phyloP scores from a whole-genome alignment of 352 stramenopile genomes.

The Globisporangium acanthophoron region DNA sequence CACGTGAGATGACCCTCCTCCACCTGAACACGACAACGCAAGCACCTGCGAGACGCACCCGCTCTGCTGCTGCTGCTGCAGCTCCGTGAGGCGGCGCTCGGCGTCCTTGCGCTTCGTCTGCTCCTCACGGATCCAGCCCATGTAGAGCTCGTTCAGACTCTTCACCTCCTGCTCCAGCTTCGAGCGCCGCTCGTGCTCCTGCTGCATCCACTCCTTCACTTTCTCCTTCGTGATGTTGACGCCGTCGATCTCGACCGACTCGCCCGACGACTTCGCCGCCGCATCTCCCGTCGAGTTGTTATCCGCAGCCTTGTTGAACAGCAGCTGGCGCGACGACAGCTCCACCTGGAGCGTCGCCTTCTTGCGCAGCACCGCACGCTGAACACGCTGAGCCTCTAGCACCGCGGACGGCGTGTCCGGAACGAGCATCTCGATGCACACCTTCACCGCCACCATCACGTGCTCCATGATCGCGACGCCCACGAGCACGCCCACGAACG shows the following conservation, averaged over 20 bases:
- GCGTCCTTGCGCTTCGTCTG: conserved; percentile 66
- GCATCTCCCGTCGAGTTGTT: conserved; percentile 1
- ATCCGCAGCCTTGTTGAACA: conserved; percentile 10
- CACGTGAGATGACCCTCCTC: neutral
- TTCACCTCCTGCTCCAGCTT: conserved; percentile 80
- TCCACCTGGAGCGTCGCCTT: conserved; percentile 71
- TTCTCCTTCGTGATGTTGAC: conserved; percentile 34
- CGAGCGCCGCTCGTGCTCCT: conserved; percentile 61
- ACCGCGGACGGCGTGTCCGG: conserved; percentile 61
- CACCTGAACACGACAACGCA: neutral
- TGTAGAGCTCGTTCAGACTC: conserved; percentile 78
- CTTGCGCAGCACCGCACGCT: conserved; percentile 58
- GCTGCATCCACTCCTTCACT: conserved; percentile 61
- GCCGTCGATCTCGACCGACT: conserved; percentile 17
- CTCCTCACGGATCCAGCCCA: conserved; percentile 80
- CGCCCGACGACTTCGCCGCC: neutral
- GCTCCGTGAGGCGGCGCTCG: conserved; percentile 45
- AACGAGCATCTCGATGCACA: conserved; percentile 77
- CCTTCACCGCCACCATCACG: conserved; percentile 70
- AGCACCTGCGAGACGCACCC: conserved; percentile 1
- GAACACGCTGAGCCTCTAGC: conserved; percentile 59
- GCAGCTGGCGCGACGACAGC: conserved; percentile 46
- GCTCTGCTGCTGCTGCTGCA: conserved; percentile 24
- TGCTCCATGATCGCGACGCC: conserved; percentile 65
- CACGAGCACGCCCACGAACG: conserved; percentile 51